Base-by-base conservation (phyloP, 2,329 filamentous ascomycete genomes). In the Cladosporium cucumerinum region DNA sequence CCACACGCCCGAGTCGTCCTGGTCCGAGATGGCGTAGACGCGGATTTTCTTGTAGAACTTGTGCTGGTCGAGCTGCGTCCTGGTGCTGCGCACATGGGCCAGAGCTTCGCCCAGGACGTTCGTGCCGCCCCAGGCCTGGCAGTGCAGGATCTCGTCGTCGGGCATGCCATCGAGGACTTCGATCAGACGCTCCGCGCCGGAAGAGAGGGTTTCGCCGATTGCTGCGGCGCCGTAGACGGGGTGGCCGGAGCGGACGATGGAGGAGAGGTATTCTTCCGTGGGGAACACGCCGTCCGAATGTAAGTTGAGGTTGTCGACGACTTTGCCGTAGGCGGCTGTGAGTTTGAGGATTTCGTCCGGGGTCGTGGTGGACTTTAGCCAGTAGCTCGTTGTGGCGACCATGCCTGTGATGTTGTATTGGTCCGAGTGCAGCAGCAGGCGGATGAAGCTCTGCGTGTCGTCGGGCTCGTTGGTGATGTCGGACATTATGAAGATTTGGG, bases 11-110 rank as follows among this genome's bases (percentile, higher is more conserved):
- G 82, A 81, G 66, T 87, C 81, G 66, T 87, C 85, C 68, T 87
- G 85, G 67, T 87, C 85, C 7, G 83, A 86, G 63, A 87, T 86
- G 39, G 84, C 75, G 71, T 86, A 86, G 10, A 85, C 78, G 14
- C 83, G 76, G 3, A 86, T 71, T 66, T 80, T 81, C 3, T 74
- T 68, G 2, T 77, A 72, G 25, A 85, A 74, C 0, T 63, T 65
- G 0, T 74, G 72, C 1, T 78, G 73, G 0, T 81, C 77, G 0
- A 67, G 48, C 16, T 70, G 65, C 51, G 71, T 65, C 64, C 67
- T 62, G 18, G 68, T 74, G 1, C 66, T 59, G 7, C 72, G 70
- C 30, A 81, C 74, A n/a, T 79, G 70, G 48, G 77, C 69, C 5
- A 85, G 75, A 1, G 79, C 82, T 66, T 82, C 79, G 1, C 82